Base-by-base conservation (phyloP, 1,284 basidiomycete species). In the Sparassis latifolia region DNA sequence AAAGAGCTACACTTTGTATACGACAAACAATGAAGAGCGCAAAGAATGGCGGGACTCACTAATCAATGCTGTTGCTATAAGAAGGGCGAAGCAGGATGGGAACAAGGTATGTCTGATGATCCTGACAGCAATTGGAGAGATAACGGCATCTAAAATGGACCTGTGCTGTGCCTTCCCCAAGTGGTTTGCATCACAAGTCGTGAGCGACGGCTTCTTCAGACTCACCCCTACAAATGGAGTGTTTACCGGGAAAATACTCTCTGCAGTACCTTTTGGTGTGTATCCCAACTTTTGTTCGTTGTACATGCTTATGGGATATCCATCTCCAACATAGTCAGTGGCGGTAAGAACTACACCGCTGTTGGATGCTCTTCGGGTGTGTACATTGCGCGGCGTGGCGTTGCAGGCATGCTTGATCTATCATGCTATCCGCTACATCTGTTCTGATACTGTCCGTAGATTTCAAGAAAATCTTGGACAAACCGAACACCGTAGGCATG, bases 1-100 rank as follows among this genome's bases (percentile, higher is more conserved):
- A 45, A 77, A 74, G 51, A 58, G 67, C 10, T 91, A 90, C 63
- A 90, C 84, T 2, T 68, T 91, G 5, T 88, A 82, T 60, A 80
- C 84, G 0, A 56, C 69, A 12, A 80, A 73, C n/a, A 82, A 86
- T 45, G 60, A 66, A 2, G 56, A 73, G 50, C 70, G 88, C 49
- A 72, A 72, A 57, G 79, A 77, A 57, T 91, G 88, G 89, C 54
- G 77, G 12, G 69, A 71, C n/a, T 72, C 71, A 5, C 70, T 91
- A 29, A 66, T 75, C 4, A 76, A 88, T 55, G 76, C 86, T 3
- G 71, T 86, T 33, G 79, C 70, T 2, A 68, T 90, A 4, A 72
- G 85, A 55, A 74, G 76, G 55, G 80, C 73, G 7, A 67, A 78
- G 47, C 79, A 80, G 54, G 88, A 89, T 49, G 76, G 73, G 20